phyloP scores from a whole-genome alignment of 108 stramenopile species.

The Fragilariopsis cylindrus region DNA sequence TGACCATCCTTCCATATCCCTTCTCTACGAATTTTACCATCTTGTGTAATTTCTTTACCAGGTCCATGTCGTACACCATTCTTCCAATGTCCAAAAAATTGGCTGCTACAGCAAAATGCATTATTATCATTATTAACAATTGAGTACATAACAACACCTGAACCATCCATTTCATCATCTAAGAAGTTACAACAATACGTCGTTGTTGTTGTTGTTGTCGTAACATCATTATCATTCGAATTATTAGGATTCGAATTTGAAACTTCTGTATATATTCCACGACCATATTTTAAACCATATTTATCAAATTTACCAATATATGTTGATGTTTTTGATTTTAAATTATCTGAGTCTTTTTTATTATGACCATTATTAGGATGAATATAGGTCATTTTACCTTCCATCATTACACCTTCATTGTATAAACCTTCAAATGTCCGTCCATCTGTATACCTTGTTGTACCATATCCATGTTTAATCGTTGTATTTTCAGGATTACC shows the following conservation, averaged over 20 bases:
- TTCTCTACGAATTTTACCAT: slow-evolving; percentile 14
- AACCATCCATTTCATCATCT: slow-evolving; percentile 34
- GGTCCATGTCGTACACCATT: slow-evolving; percentile 41
- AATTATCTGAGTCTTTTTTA: not conserved
- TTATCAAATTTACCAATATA: slow-evolving; percentile 26
- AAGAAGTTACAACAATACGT: slow-evolving; percentile 34
- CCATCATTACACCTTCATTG: slow-evolving; percentile 14
- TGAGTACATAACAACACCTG: slow-evolving; percentile 37
- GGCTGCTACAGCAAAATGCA: not conserved
- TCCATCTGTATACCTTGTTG: slow-evolving; percentile 58
- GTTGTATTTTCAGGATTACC: slow-evolving; percentile 36
- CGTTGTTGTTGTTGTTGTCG: not conserved
- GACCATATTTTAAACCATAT: slow-evolving; percentile 27
- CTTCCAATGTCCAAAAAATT: slow-evolving; percentile 46
- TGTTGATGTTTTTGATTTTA: not conserved
- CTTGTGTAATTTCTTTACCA: slow-evolving; percentile 20
- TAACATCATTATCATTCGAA: slow-evolving; percentile 30
- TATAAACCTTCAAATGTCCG: slow-evolving; percentile 28
- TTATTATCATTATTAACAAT: not conserved
- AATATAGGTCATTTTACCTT: slow-evolving; percentile 34
- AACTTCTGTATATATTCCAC: slow-evolving; percentile 18
- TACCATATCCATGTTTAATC: slow-evolving; percentile 67
- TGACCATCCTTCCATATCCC: slow-evolving; percentile 28
- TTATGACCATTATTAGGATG: not conserved
- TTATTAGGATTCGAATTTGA: slow-evolving; percentile 6